Evolutionary conservation across 23 red algal species (phyloP), one percentile per base, ranked within the genome.

Genomic region (Gracilaria caudata): DNA sequence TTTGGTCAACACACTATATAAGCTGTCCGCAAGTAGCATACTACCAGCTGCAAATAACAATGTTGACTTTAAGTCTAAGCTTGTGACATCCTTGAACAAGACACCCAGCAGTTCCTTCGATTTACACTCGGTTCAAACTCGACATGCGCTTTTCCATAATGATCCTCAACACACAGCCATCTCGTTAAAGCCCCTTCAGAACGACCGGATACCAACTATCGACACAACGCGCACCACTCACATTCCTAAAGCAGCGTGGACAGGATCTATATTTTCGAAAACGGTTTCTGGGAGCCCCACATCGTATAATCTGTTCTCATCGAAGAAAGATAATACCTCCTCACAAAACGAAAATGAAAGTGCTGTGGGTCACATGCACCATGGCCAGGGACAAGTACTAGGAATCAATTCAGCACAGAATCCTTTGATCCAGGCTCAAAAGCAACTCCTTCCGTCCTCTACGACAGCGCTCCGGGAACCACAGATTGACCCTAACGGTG

Each of bases 181-280:
- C 25, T 66, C 61, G 0, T 30, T 66, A 36, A 66, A 37, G 61
- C 28, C 61, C 36, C 30, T 35, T 66, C 25, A 36, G 26, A 16
- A 19, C 12, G 61, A 35, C 19, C 7, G 10, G 9, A 36, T 16
- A 16, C 61, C 29, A 35, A 35, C 29, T 1, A 1, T 36, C 1
- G 30, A 9, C 29, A 3, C 29, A 66, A 37, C 61, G 7, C 13
- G 30, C 3, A 9, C 29, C 25, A 29, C 12, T 30, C 61, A 66
- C 6, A 66, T 66, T 25, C 61, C 61, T 16, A 66, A 66, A 75
- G 21, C 37, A 29, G 70, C 70, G 1, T 75, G 70, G 70, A 75
- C 70, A 11, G 70, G 70, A 47, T 75, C 70, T 14, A 75, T 49
- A 43, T 75, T 75, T 49, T 75, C 70, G 20, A 75, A 29, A 75